Percentiles rank a stretch among this genome's conserved stretches.
phyloP scores from a whole-genome alignment of 768 basidiomycete species.

The Asterophora parasitica region DNA sequence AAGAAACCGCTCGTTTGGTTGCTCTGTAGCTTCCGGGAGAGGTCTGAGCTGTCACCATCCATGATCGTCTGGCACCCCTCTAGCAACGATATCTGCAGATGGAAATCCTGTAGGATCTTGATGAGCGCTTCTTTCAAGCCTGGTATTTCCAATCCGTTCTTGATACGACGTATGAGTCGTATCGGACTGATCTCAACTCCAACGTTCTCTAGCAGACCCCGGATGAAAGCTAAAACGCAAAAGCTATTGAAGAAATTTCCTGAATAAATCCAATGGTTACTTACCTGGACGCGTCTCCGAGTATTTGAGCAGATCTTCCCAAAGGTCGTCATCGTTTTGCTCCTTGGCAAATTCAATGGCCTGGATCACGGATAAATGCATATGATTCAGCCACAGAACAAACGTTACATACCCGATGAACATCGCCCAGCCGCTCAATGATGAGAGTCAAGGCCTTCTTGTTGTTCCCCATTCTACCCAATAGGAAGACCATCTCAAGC shows the following conservation, averaged over 20 bases:
- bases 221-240: slow-evolving; percentile 71
- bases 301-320: slow-evolving; percentile 94
- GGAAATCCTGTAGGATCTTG: slow-evolving; percentile 96
- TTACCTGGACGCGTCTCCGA: slow-evolving; percentile 89
- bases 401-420: slow-evolving; percentile 62
- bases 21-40: slow-evolving; percentile 62
- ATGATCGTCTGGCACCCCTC: slow-evolving; percentile 91
- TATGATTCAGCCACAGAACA: not conserved
- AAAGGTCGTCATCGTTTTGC: slow-evolving; percentile 93
- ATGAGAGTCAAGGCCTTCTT: slow-evolving; percentile 92
- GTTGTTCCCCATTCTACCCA: slow-evolving; percentile 97
- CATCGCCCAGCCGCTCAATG: slow-evolving; percentile 91
- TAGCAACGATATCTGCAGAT: slow-evolving; percentile 86
- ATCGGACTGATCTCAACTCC: slow-evolving; percentile 96
- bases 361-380: slow-evolving; percentile 29
- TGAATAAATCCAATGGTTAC: slow-evolving; percentile 16
- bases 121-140: slow-evolving; percentile 91
- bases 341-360: slow-evolving; percentile 99
- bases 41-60: slow-evolving; percentile 72
- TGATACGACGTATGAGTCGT: slow-evolving; percentile 88
- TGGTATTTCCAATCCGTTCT: slow-evolving; percentile 94
- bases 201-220: slow-evolving; percentile 91
- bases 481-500: slow-evolving; percentile 94
- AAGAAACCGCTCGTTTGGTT: slow-evolving; percentile 82
- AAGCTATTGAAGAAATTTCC: not conserved